A percentile compares a stretch with the other conserved stretches of the same genome.
Evolutionary conservation across 768 basidiomycete genomes (phyloP).

Genomic region (Piloderma croceum): DNA sequence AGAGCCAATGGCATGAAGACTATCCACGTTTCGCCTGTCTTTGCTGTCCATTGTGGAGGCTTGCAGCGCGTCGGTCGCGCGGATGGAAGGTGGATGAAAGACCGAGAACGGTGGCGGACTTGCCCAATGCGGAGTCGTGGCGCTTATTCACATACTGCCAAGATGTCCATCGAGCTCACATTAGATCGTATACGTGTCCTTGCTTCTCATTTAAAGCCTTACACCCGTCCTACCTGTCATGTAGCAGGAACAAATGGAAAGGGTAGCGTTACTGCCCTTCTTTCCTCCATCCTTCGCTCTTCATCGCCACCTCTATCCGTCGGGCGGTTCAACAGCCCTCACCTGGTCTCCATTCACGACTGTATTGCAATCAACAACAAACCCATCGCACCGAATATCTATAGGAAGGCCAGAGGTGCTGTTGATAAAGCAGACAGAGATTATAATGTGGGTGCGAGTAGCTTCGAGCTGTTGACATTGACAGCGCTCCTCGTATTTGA

Average conservation of each 20-base stretch:
- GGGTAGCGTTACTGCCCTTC: slow-evolving; percentile 81
- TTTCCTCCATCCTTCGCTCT: slow-evolving; percentile 67
- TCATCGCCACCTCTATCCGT: slow-evolving; percentile 52
- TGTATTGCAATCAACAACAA: slow-evolving; percentile 62
- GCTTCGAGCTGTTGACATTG: slow-evolving; percentile 83
- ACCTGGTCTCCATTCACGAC: slow-evolving; percentile 74
- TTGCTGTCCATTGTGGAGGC: neutral
- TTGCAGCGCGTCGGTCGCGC: too few relatives aligned
- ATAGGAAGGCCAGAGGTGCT: slow-evolving; percentile 36
- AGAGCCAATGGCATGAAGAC: slow-evolving; percentile 8
- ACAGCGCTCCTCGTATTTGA: slow-evolving; percentile 79
- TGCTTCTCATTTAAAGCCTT: slow-evolving; percentile 48
- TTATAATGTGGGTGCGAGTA: slow-evolving; percentile 46
- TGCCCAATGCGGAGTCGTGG: too few relatives aligned
- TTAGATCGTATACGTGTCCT: slow-evolving; percentile 54
- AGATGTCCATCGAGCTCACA: slow-evolving; percentile 64
- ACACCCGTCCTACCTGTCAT: slow-evolving; percentile 80
- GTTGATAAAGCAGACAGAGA: slow-evolving; percentile 47
- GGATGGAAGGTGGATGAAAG: too few relatives aligned
- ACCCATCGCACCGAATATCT: slow-evolving; percentile 45
- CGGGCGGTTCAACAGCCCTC: slow-evolving; percentile 91
- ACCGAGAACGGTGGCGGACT: too few relatives aligned
- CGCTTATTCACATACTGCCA: too few relatives aligned
- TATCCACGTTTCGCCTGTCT: slow-evolving; percentile 9
- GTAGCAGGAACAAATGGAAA: slow-evolving; percentile 97